A percentile compares a stretch with the other conserved stretches of the same genome.
Conservation (phyloP, 176 grass and related monocot species). For the Eremochloa ophiuroides region DNA sequence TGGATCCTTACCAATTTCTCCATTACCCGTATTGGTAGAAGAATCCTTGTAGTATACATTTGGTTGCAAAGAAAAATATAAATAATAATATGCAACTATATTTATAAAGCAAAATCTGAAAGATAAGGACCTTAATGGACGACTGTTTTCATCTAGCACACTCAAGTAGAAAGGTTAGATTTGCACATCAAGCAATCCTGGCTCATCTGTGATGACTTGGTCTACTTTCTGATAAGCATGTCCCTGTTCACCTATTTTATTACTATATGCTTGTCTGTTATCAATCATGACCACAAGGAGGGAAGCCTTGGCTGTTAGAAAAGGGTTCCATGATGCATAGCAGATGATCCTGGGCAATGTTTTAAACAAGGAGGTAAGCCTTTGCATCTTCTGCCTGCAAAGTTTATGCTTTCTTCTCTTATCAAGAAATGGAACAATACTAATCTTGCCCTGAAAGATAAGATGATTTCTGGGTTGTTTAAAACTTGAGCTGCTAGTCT, state of each 20-base stretch:
- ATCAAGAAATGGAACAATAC: slow-evolving; percentile 34
- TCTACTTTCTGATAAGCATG: neutral
- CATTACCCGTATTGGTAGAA: neutral
- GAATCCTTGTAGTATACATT: neutral
- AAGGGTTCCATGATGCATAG: slow-evolving; percentile 13
- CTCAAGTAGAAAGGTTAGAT: neutral
- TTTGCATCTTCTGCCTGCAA: slow-evolving; percentile 44
- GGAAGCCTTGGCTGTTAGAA: neutral
- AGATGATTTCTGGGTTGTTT: slow-evolving; percentile 2
- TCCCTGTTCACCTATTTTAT: neutral
- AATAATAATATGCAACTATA: neutral
- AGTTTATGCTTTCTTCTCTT: slow-evolving; percentile 40
- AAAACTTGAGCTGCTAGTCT: neutral
- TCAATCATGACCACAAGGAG: neutral
- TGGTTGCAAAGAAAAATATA: neutral
- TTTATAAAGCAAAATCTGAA: neutral
- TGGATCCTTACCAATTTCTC: neutral
- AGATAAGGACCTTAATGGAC: neutral
- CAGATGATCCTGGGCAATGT: slow-evolving; percentile 1
- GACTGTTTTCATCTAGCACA: neutral
- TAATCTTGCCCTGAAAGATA: slow-evolving; percentile 31
- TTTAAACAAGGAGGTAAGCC: slow-evolving; percentile 3
- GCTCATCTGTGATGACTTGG: neutral
- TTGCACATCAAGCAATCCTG: neutral
- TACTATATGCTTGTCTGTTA: neutral